These are phyloP conservation scores for Platanthera zijinensis DNA, from an alignment of 106 monocot species.

Conservation along the genomic window DNA sequence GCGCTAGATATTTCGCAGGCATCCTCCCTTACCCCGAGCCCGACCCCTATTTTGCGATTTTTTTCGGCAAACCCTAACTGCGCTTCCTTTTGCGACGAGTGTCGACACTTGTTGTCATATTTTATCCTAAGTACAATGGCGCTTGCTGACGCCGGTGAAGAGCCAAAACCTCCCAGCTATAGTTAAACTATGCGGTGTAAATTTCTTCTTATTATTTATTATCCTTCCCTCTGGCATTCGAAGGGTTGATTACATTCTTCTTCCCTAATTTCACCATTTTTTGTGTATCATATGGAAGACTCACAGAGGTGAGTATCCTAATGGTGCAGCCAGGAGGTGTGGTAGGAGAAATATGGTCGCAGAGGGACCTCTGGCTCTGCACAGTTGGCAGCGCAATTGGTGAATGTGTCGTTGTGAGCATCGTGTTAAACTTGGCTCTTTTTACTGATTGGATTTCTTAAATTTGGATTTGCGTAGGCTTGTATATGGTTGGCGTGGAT, in stretches of 20 bases:
- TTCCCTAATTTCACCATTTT: not conserved
- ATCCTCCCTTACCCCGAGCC: too few species aligned
- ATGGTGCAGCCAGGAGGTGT: conserved; percentile 32
- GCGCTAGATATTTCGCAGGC: too few species aligned
- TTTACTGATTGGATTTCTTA: not conserved
- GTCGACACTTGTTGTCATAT: too few species aligned
- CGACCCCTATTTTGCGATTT: too few species aligned
- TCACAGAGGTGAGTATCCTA: not conserved
- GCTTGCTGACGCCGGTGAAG: too few species aligned
- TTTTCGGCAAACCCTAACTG: too few species aligned
- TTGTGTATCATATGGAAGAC: not conserved
- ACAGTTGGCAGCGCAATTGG: conserved; percentile 58
- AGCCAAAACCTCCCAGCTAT: too few species aligned
- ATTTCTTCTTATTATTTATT: not conserved
- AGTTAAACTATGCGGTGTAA: not conserved
- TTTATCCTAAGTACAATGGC: too few species aligned
- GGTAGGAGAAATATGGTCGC: conserved; percentile 68
- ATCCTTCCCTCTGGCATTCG: not conserved
- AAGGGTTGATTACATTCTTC: not conserved
- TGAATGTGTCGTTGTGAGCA: not conserved
- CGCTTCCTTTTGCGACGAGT: too few species aligned
- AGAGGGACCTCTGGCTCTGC: conserved; percentile 56
- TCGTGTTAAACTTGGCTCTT: not conserved
- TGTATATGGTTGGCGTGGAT: conserved; percentile 60
- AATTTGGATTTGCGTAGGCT: conserved; percentile 16